Percentiles rank a stretch among this genome's conserved stretches.
Evolutionary conservation across 2,329 filamentous ascomycete species (phyloP).

Genomic region (Neoascochyta sp.): DNA sequence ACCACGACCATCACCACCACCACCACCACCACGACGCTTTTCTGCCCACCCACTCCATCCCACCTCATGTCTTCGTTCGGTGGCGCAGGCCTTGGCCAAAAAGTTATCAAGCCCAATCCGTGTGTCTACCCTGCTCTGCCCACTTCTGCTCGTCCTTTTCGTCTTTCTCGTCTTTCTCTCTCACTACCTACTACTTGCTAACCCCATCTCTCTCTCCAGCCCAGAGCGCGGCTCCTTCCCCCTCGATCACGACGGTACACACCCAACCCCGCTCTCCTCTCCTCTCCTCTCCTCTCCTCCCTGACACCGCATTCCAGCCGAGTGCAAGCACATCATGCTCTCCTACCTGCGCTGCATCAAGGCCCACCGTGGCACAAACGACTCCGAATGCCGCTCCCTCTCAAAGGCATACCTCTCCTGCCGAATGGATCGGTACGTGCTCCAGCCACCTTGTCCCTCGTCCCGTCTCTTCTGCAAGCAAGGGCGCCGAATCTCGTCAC

Average conservation of each 20-base stretch:
- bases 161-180: slow-evolving; percentile 3
- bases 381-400: slow-evolving; percentile 75
- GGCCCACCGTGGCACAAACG: slow-evolving; percentile 76
- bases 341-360: slow-evolving; percentile 86
- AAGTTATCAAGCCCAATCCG: slow-evolving; percentile 66
- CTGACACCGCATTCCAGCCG: slow-evolving; percentile 55
- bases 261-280: slow-evolving; percentile 1
- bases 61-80: slow-evolving; percentile 51
- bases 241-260: slow-evolving; percentile 81
- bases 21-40: not conserved
- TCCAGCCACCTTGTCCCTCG: slow-evolving; percentile 9
- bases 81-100: slow-evolving; percentile 62
- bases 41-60: not conserved
- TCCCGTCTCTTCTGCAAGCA: slow-evolving; percentile 10
- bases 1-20: not conserved
- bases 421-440: slow-evolving; percentile 84
- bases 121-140: slow-evolving; percentile 43
- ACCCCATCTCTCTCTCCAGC: slow-evolving; percentile 45
- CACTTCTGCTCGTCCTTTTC: slow-evolving; percentile 3
- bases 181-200: slow-evolving; percentile 7
- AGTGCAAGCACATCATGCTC: slow-evolving; percentile 88
- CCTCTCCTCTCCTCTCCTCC: slow-evolving; percentile 1
- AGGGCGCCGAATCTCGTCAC: slow-evolving; percentile 26
- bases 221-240: slow-evolving; percentile 92
- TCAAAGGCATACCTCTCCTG: slow-evolving; percentile 88